These are phyloP conservation scores for Diaporthe citrichinensis DNA, from an alignment of 2,329 filamentous ascomycete species.

Conservation along the genomic window DNA sequence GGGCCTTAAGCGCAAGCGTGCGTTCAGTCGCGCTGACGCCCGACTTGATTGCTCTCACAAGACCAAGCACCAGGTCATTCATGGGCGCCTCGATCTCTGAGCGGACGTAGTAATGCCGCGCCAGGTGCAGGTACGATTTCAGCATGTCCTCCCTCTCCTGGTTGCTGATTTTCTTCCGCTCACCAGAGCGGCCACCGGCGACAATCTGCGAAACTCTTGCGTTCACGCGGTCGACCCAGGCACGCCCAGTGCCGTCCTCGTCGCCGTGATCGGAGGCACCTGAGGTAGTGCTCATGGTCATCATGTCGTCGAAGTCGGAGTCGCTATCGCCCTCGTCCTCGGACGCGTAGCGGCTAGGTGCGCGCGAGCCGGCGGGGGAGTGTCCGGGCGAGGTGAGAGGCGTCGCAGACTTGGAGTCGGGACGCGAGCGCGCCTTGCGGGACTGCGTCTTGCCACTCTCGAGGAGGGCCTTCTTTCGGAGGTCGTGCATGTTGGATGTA, in stretches of 20 bases:
- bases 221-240: constrained; percentile 74
- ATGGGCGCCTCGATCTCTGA: constrained; percentile 72
- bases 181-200: constrained; percentile 51
- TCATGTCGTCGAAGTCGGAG: constrained; percentile 65
- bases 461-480: constrained; percentile 76
- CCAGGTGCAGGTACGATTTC: constrained; percentile 71
- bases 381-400: constrained; percentile 70
- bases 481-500: constrained; percentile 70
- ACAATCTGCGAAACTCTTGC: constrained; percentile 78
- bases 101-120: constrained; percentile 78
- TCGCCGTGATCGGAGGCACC: constrained; percentile 78
- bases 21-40: constrained; percentile 79
- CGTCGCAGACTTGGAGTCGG: constrained; percentile 69
- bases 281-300: constrained; percentile 60
- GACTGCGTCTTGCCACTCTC: constrained; percentile 81
- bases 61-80: constrained; percentile 73
- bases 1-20: constrained; percentile 77
- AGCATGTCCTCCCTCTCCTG: constrained; percentile 78
- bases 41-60: constrained; percentile 79
- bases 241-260: constrained; percentile 61
- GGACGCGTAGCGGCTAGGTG: constrained; percentile 73
- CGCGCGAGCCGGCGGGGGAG: constrained; percentile 71
- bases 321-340: constrained; percentile 71
- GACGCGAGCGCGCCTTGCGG: constrained; percentile 73
- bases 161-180: constrained; percentile 82